Base-by-base conservation (phyloP, 352 stramenopile genomes). In the Phytophthora melonis region DNA sequence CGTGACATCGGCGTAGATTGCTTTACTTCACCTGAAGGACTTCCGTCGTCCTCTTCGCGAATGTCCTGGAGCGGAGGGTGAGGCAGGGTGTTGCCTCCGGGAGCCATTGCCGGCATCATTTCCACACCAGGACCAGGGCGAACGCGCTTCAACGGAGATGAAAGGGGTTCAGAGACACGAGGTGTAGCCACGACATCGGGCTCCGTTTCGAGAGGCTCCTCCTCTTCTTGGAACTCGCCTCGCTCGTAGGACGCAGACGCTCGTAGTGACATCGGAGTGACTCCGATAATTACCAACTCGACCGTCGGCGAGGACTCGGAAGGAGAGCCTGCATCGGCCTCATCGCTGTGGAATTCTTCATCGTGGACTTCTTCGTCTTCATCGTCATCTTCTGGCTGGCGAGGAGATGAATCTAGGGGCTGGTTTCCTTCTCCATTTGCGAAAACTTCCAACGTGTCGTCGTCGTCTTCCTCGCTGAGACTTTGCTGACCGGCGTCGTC, bases 381-480 rank as follows among this genome's bases (percentile, higher is more conserved):
- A 3, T 74, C 53, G 52, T 68, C 52, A 21, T 65, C 36, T 53
- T 78, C 66, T 18, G 70, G 60, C 3, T 62, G 55, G 41, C 41
- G 21, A 58, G 62, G 53, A 43, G 65, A 74, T 25, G 5, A 16
- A 27, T 55, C 10, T 14, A 54, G 16, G 27, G 66, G 30, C 39
- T 75, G 66, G 23, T 72, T 74, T 30, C n/a, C 58, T 39, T 72
- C 66, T 14, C 30, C 34, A 34, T 54, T 45, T 11, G 72, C 67
- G 53, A 91, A 90, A 50, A 88, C 73, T 54, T 90, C 85, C 16
- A 87, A 43, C 19, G 76, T 77, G 5, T 85, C 81, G 0, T 86
- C 77, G 1, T 89, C 58, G 7, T 60, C 32, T 16, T 69, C 53
- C 16, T 67, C 58, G 3, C 43, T 52, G n/a, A 14, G 58, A 21